Evolutionary conservation across 257 asterid species (phyloP), one percentile per base, ranked within the genome.

Genomic region (Plantago elongata): DNA sequence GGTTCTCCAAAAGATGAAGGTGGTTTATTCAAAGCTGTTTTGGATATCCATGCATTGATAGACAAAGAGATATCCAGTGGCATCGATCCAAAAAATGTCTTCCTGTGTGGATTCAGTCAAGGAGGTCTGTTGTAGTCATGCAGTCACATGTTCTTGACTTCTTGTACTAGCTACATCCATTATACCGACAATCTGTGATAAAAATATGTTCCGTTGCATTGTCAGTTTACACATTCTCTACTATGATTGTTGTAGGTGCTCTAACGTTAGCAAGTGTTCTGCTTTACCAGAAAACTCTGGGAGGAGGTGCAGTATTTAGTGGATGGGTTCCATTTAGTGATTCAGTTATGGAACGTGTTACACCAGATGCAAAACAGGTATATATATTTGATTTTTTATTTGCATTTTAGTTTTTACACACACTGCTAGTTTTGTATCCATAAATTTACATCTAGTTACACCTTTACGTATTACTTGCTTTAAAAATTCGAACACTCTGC

Each of bases 281-380:
- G 69, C 77, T 88, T 56, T 84, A 91, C 70, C 97, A 95, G 13
- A 86, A 75, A 75, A 79, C 91, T 54, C 78, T 91, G 14, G 98
- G 98, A 69, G 98, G 97, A 71, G 97, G 93, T 67, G 97, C 95
- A 6, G 84, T 88, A 46, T 91, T 91, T 75, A 91, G 98, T 72
- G 98, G 95, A 65, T 88, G 98, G 97, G 84, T 92, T 65, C 93
- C 96, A n/a, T 89, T 92, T 44, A 84, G 80, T 74, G 61, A 91
- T 51, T 79, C 94, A 43, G 75, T 84, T 54, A 29, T 84, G 7
- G 89, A 82, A 50, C 72, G 78, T 34, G 79, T 83, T 68, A 80
- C 86, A 51, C 81, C 87, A 43, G 86, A 84, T 16, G 92, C 97
- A 57, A 88, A 76, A 69, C 79, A 76, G 95, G 98, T 88, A 45